Conservation (phyloP, 2,329 filamentous ascomycete species). For the Alternaria novae-zelandiae region DNA sequence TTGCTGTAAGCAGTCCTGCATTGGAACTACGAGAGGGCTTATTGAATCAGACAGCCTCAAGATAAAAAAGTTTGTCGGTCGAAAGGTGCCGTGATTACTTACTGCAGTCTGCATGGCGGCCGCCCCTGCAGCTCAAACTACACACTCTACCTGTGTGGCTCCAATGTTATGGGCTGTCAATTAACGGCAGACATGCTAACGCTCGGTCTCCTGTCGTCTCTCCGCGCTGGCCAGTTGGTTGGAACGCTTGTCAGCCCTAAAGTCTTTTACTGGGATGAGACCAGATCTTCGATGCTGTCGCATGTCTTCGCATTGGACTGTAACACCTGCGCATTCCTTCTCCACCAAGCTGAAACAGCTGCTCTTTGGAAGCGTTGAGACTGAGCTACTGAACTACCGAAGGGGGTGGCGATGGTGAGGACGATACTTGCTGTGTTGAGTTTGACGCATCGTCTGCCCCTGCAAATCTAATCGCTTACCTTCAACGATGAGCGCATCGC, state of each 20-base stretch:
- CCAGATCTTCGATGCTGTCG: constrained; percentile 13
- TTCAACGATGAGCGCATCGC: constrained; percentile 15
- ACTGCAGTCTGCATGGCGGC: background rate
- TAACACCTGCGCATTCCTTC: constrained; percentile 19
- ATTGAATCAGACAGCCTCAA: constrained; percentile 3
- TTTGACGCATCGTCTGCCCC: constrained; percentile 26
- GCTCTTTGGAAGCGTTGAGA: constrained; percentile 9
- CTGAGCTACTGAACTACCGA: constrained; percentile 19
- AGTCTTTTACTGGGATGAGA: constrained; percentile 9
- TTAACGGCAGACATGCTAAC: constrained; percentile 21
- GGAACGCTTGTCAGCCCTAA: constrained; percentile 23
- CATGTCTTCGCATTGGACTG: constrained; percentile 21
- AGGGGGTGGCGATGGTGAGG: constrained; percentile 24
- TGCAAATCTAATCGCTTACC: constrained; percentile 27
- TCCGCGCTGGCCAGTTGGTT: constrained; percentile 36
- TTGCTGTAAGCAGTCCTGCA: background rate
- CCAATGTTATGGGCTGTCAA: constrained; percentile 26
- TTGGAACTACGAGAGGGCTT: constrained; percentile 6
- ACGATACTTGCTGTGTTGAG: constrained; percentile 19
- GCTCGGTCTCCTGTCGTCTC: constrained; percentile 29
- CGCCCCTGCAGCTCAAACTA: background rate
- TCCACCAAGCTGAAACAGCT: constrained; percentile 32
- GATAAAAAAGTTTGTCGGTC: background rate
- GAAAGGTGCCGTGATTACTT: background rate
- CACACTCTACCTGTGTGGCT: background rate